Percentiles rank a stretch among this genome's conserved stretches.
phyloP scores from a whole-genome alignment of 352 stramenopile genomes.

The Phytophthora palmivora region DNA sequence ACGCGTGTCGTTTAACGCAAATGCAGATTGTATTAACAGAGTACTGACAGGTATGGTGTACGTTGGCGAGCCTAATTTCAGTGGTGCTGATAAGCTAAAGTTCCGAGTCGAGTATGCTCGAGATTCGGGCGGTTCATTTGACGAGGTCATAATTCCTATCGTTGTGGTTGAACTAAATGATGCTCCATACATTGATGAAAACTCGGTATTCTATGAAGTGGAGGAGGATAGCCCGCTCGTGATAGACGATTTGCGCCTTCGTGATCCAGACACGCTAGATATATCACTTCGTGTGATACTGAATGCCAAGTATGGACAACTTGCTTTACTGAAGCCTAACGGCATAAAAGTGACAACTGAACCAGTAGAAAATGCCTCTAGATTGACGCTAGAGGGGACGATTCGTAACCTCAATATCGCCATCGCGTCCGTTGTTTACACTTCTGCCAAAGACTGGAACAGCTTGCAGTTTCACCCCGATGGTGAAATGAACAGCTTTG shows the following conservation, averaged over 20 bases:
- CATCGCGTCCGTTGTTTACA: constrained; percentile 56
- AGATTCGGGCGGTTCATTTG: constrained; percentile 16
- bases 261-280: constrained; percentile 52
- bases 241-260: constrained; percentile 48
- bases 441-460: constrained; percentile 72
- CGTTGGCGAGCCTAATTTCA: constrained; percentile 49
- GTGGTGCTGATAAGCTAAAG: constrained; percentile 48
- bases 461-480: constrained; percentile 46
- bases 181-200: constrained; percentile 56
- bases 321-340: constrained; percentile 42
- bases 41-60: constrained; percentile 50
- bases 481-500: constrained; percentile 47
- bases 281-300: constrained; percentile 41
- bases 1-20: constrained; percentile 35
- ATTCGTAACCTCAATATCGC: constrained; percentile 54
- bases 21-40: constrained; percentile 45
- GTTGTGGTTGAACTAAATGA: constrained; percentile 68
- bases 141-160: constrained; percentile 52
- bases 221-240: constrained; percentile 64
- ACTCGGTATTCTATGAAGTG: constrained; percentile 51
- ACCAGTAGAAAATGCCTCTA: constrained; percentile 8
- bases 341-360: constrained; percentile 23
- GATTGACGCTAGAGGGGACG: constrained; percentile 43
- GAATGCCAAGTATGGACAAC: constrained; percentile 37
- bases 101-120: constrained; percentile 36